These are phyloP conservation scores for Calendula officinalis DNA, from an alignment of 129 eudicot genomes.

Conservation along the genomic window DNA sequence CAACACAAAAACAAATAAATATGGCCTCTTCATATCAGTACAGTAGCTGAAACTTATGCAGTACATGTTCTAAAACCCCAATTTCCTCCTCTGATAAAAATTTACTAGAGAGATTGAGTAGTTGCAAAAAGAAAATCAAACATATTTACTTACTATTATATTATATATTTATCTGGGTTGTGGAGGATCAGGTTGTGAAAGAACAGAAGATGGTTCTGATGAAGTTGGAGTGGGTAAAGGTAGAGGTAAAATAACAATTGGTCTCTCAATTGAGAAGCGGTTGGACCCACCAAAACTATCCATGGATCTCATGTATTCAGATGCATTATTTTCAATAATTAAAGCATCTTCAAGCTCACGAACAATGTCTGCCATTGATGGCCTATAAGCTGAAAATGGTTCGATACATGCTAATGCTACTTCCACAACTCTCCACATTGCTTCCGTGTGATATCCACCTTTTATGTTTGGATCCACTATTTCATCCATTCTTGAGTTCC, in stretches of 20 bases:
- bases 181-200: conserved; percentile 69
- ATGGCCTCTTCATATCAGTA: conserved; percentile 10
- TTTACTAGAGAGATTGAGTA: conserved; percentile 21
- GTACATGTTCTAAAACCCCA: conserved; percentile 13
- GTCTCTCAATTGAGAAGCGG: conserved; percentile 75
- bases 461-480: conserved; percentile 79
- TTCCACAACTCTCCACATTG: conserved; percentile 93
- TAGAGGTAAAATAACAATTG: conserved; percentile 50
- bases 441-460: conserved; percentile 84
- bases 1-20: background rate
- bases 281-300: conserved; percentile 83
- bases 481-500: conserved; percentile 72
- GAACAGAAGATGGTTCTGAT: conserved; percentile 50
- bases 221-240: conserved; percentile 40
- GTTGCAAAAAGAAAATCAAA: conserved; percentile 11
- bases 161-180: conserved; percentile 60
- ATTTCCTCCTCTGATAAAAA: conserved; percentile 1
- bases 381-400: conserved; percentile 70
- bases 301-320: conserved; percentile 82
- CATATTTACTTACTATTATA: conserved; percentile 28
- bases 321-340: conserved; percentile 81
- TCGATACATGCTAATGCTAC: conserved; percentile 81
- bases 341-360: conserved; percentile 89
- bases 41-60: conserved; percentile 2
- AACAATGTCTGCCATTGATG: conserved; percentile 80